phyloP scores from a whole-genome alignment of 176 grass and related monocot genomes.

The Bromus sterilis region DNA sequence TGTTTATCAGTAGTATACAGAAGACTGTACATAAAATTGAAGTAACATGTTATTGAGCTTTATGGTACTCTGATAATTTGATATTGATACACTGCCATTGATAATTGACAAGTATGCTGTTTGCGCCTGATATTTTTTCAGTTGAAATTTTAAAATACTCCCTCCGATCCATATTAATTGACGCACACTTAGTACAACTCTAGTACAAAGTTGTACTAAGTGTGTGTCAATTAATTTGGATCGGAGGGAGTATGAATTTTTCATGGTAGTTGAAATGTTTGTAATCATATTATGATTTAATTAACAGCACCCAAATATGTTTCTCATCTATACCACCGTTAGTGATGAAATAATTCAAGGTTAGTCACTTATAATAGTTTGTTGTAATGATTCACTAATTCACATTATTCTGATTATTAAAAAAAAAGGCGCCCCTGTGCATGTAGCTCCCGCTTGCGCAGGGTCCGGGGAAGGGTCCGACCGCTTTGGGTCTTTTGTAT shows the following conservation, averaged over 20 bases:
- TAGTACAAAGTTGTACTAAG: too few species aligned
- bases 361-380: not conserved
- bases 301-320: not conserved
- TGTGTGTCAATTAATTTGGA: too few species aligned
- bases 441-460: too few species aligned
- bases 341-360: not conserved
- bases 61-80: not conserved
- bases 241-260: too few species aligned
- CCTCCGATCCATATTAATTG: too few species aligned
- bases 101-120: not conserved
- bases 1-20: not conserved
- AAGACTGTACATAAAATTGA: not conserved
- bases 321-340: not conserved
- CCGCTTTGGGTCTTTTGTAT: too few species aligned
- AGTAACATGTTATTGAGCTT: not conserved
- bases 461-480: too few species aligned
- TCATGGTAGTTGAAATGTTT: not conserved
- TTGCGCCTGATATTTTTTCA: conserved; percentile 8
- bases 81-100: not conserved
- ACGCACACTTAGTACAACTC: too few species aligned
- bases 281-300: not conserved
- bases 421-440: too few species aligned
- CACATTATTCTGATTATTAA: not conserved
- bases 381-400: not conserved
- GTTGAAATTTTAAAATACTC: not conserved